Base-by-base conservation (phyloP, 352 stramenopile genomes). In the Phytophthora sansomeana region DNA sequence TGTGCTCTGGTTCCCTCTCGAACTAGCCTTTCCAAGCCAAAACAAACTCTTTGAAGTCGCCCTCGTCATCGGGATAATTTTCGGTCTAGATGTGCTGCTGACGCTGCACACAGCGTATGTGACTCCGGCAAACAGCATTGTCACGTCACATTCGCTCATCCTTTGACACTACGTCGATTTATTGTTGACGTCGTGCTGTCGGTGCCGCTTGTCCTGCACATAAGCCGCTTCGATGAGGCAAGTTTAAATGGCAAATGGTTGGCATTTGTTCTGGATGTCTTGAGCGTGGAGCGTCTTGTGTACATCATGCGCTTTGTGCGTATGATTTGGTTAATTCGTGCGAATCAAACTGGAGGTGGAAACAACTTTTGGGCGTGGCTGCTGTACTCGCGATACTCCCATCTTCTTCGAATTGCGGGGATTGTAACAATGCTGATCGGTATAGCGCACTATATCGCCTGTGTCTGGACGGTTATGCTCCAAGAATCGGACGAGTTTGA, bases 371-470 rank as follows among this genome's bases (percentile, higher is more conserved):
- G 72, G 65, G 57, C 58, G 8, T 81, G 68, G 75, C 13, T 83
- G 30, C 54, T 76, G 0, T 88, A 83, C 57, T 85, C 72, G 4
- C 65, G 73, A 4, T 77, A 77, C 24, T 81, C 69, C 0, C 69
- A 86, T 48, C 24, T 81, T 5, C 53, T 88, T 21, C 68, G 73
- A 11, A 77, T 89, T 10, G 51, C 64, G 41, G 63, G 66, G 2
- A 67, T 87, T 30, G 41, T 90, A 0, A 19, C 50, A 6, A 17
- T 81, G 16, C 44, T 89, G 3, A 42, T 89, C 9, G 61, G 77
- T 17, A 75, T 81, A 17, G 68, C 73, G 5, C 80, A 89, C 56
- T 77, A 86, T 36, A 75, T 83, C 9, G 78, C 80, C 1, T 91
- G 82, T 29, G 52, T 67, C 16, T 91, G 80, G 82, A 71, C 66